Evolutionary conservation across 2,329 filamentous ascomycete species (phyloP).

Genomic region (Penicillium sp.): DNA sequence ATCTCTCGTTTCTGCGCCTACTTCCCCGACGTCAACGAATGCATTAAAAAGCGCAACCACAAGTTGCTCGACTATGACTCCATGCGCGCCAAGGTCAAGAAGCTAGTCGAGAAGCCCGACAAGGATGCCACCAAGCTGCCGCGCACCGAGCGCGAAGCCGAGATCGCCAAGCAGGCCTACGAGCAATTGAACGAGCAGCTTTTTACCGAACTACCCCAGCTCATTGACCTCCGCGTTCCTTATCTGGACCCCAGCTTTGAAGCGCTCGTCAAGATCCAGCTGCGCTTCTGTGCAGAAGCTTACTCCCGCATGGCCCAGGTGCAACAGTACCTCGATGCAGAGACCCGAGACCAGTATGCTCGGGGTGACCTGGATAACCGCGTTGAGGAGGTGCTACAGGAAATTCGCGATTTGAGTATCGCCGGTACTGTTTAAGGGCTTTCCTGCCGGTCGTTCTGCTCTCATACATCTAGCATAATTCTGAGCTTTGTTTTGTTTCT

Average conservation of each 20-base stretch:
- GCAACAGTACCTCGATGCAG: slow-evolving; percentile 94
- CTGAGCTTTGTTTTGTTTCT: not conserved
- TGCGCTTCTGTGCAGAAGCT: slow-evolving; percentile 95
- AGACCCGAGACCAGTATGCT: slow-evolving; percentile 94
- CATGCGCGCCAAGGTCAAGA: slow-evolving; percentile 93
- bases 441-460: not conserved
- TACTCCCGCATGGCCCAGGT: slow-evolving; percentile 98
- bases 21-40: slow-evolving; percentile 98
- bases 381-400: slow-evolving; percentile 93
- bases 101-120: slow-evolving; percentile 95
- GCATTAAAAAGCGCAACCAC: slow-evolving; percentile 98
- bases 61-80: slow-evolving; percentile 98
- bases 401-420: slow-evolving; percentile 96
- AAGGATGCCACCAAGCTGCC: slow-evolving; percentile 97
- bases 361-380: slow-evolving; percentile 84
- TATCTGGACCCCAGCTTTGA: slow-evolving; percentile 97
- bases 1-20: slow-evolving; percentile 96
- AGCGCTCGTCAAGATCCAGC: slow-evolving; percentile 95
- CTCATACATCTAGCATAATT: not conserved
- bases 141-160: slow-evolving; percentile 91
- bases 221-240: slow-evolving; percentile 94
- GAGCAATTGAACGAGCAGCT: slow-evolving; percentile 97
- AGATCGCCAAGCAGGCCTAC: slow-evolving; percentile 89
- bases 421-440: slow-evolving; percentile 59
- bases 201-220: slow-evolving; percentile 84